Percentiles rank a stretch among this genome's conserved stretches.
Evolutionary conservation across 768 basidiomycete genomes (phyloP).

Genomic region (Boletus rufocinnamomeus): DNA sequence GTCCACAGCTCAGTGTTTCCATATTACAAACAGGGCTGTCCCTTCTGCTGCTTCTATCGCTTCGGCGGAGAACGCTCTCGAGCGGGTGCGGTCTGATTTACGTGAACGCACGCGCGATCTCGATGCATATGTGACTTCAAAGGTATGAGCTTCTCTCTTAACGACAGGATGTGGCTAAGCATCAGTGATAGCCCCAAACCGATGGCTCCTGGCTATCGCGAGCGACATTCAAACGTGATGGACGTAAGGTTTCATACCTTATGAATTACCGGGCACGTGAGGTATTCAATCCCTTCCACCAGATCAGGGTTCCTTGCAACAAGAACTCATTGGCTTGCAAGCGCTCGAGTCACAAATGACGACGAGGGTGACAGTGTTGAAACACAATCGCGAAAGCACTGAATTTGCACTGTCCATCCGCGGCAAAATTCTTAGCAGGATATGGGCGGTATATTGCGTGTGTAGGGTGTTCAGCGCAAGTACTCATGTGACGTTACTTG

Average conservation of each 20-base stretch:
- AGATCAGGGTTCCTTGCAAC: slow-evolving; percentile 43
- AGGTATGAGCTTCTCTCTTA: slow-evolving; percentile 21
- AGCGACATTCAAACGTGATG: slow-evolving; percentile 33
- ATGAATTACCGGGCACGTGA: not conserved
- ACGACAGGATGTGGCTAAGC: slow-evolving; percentile 11
- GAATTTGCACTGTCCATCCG: slow-evolving; percentile 54
- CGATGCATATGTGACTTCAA: slow-evolving; percentile 24
- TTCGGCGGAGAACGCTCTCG: slow-evolving; percentile 57
- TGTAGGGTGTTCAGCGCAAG: slow-evolving; percentile 63
- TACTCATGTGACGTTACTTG: slow-evolving; percentile 18
- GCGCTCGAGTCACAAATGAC: slow-evolving; percentile 70
- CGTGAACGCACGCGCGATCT: slow-evolving; percentile 35
- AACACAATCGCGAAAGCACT: slow-evolving; percentile 48
- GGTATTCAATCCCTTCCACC: not conserved
- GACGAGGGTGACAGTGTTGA: slow-evolving; percentile 53
- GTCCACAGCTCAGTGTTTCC: slow-evolving; percentile 7
- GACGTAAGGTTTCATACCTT: slow-evolving; percentile 28
- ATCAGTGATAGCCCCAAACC: slow-evolving; percentile 23
- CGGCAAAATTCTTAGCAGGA: slow-evolving; percentile 51
- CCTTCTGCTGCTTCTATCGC: slow-evolving; percentile 39
- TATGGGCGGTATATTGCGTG: slow-evolving; percentile 70
- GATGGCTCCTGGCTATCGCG: slow-evolving; percentile 34
- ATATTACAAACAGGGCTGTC: slow-evolving; percentile 21
- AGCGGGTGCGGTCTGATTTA: slow-evolving; percentile 62
- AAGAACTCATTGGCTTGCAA: slow-evolving; percentile 65